phyloP scores from a whole-genome alignment of 306 rosid species.

The Oxytropis ochrocephala region DNA sequence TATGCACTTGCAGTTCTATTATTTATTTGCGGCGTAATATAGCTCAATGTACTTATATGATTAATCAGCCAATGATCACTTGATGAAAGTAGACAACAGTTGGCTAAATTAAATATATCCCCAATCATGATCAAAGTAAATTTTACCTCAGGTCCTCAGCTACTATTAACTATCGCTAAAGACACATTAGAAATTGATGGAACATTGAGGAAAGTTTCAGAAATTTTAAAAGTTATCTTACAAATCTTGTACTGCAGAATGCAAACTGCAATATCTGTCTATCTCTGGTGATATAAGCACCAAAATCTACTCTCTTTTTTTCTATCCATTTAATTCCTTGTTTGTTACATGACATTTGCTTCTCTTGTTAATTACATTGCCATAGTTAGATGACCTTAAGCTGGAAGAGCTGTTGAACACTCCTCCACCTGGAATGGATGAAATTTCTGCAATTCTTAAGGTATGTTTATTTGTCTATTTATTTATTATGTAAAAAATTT shows the following conservation, averaged over 20 bases:
- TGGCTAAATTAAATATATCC: background rate
- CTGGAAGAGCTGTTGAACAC: slow-evolving; percentile 74
- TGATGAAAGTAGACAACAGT: background rate
- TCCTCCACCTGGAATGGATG: slow-evolving; percentile 90
- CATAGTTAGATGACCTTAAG: slow-evolving; percentile 67
- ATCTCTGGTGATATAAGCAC: background rate
- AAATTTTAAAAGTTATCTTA: background rate
- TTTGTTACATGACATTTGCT: slow-evolving; percentile 12
- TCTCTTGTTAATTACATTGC: slow-evolving; percentile 15
- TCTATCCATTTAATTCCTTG: background rate
- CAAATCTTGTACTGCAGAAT: background rate
- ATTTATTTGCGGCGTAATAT: background rate
- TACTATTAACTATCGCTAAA: background rate
- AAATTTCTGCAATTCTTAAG: slow-evolving; percentile 75
- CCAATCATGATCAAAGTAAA: background rate
- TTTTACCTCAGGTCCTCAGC: background rate
- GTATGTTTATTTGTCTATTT: slow-evolving; percentile 18
- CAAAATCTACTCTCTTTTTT: background rate
- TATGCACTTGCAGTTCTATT: slow-evolving; percentile 4
- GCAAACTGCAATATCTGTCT: background rate
- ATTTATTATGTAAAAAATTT: background rate
- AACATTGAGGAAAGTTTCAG: background rate
- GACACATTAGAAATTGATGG: slow-evolving; percentile 5
- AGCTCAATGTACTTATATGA: background rate
- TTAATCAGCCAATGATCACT: background rate